Base-by-base conservation (phyloP, 257 asterid genomes). In the Mitragyna speciosa region DNA sequence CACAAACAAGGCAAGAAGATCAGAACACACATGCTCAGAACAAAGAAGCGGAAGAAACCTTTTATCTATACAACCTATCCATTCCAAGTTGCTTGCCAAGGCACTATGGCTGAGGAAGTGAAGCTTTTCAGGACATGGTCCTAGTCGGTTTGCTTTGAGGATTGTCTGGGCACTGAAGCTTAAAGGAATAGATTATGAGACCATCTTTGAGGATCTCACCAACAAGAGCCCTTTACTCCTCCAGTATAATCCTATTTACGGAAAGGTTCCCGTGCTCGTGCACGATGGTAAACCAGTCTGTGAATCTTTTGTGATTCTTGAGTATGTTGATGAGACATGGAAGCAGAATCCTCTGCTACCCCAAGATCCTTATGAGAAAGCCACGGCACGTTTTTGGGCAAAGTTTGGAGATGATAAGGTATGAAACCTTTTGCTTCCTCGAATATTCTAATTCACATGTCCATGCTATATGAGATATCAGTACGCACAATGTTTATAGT, bases 251-350 rank as follows among this genome's bases (percentile, higher is more conserved):
- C 94, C 97, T 59, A 52, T 90, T 19, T 54, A 90, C 81, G 85
- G 83, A 82, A 89, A 91, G 80, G 76, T 93, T 45, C 96, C 96
- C 19, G 84, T 89, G 78, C 89, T 93, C 51, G 85, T 93, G 69
- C 98, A 93, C 90, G 88, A 92, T n/a, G 93, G 91, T 16, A 88
- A 83, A 19, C 87, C 96, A 33, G 75, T 93, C 39, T 90, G 88
- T 63, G 98, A 93, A 83, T 93, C 98, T 22, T 91, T 92, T 1
- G 84, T 89, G 70, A 90, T 93, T 81, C 97, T 92, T 24, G 98
- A 93, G 76, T 92, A 90, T 73, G 84, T 92, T 0, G 97, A 93
- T 1, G 93, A 90, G 76, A 89, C 91, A 16, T 92, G 96, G 97
- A 85, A 85, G 79, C 89, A 87, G 51, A 6, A 61, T 54, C 94